Evolutionary conservation across 176 grass and related monocot genomes (phyloP).

Genomic region (Avena eriantha): DNA sequence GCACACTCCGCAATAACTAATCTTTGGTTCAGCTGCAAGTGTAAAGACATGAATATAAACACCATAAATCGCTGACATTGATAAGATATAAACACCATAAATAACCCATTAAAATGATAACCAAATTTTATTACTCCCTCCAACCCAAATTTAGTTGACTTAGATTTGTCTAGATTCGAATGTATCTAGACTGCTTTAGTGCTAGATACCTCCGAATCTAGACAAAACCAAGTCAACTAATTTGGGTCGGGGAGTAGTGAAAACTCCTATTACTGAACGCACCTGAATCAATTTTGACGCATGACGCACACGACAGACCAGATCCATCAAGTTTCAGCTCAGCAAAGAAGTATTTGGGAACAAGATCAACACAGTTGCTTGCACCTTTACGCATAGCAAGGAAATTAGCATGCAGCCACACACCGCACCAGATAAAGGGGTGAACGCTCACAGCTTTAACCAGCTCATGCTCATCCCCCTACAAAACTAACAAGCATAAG

Average conservation of each 20-base stretch:
- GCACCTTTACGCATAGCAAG: neutral
- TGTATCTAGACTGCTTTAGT: no score
- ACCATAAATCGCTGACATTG: neutral
- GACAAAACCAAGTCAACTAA: no score
- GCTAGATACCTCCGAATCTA: no score
- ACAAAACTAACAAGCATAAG: neutral
- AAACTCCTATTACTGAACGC: neutral
- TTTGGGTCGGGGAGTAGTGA: no score
- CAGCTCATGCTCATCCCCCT: neutral
- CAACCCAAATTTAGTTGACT: no score
- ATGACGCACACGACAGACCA: neutral
- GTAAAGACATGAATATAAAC: neutral
- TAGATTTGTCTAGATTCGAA: no score
- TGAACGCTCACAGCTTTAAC: neutral
- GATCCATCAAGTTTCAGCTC: neutral
- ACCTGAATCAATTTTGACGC: neutral
- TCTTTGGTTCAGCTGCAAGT: neutral
- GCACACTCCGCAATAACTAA: neutral
- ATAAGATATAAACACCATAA: no score
- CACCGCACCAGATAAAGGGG: neutral
- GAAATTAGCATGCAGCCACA: constrained; percentile 6
- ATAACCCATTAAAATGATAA: no score
- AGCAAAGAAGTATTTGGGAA: neutral
- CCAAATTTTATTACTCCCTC: no score
- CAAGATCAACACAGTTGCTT: neutral